Base-by-base conservation (phyloP, 2,329 filamentous ascomycete genomes). In the Fusarium guadeloupense region DNA sequence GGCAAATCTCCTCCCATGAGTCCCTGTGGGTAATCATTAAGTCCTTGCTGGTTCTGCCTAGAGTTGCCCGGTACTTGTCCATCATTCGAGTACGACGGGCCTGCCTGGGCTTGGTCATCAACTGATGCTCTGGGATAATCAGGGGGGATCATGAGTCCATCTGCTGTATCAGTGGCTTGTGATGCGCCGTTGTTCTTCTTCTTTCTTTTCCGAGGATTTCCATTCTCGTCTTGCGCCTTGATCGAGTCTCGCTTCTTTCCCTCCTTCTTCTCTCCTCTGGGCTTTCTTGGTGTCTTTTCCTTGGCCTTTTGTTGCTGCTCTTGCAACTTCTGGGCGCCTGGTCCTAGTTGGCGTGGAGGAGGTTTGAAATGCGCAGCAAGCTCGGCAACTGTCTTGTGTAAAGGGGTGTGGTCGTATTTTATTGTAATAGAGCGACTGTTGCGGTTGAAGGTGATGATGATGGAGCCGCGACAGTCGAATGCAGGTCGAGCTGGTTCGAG, bases 341-440 rank as follows among this genome's bases (percentile, higher is more conserved):
- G 70, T 9, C 68, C 69, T 28, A 68, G 60, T 33, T 71, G 69
- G 6, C 72, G 69, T 6, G 81, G 79, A 13, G 79, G 75, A 6
- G 81, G 83, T 23, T 77, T 76, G 47, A 83, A 80, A 31, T 78
- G 72, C 5, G 80, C 77, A 9, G 78, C 75, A 20, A 85, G 71
- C 40, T 86, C 73, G 2, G 73, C 77, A 5, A 87, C 83, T 0
- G 83, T 84, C 66, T 77, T 81, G 69, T 87, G 85, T n/a, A 86
- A 66, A 4, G 80, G 81, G 0, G 80, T 84, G 63, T 87, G 85
- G 26, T 82, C 78, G 64, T 86, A 86, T 53, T 81, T 82, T 48
- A 86, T 74, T 10, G 78, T 76, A 33, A 87, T 80, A 9, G 75
- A 72, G 26, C 80, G 79, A 25, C 74, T 77, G 20, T 75, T 76